Evolutionary conservation across 371 early-diverging fungal species (phyloP), one percentile per base, ranked within the genome.

Genomic region (Mucor mucedo): DNA sequence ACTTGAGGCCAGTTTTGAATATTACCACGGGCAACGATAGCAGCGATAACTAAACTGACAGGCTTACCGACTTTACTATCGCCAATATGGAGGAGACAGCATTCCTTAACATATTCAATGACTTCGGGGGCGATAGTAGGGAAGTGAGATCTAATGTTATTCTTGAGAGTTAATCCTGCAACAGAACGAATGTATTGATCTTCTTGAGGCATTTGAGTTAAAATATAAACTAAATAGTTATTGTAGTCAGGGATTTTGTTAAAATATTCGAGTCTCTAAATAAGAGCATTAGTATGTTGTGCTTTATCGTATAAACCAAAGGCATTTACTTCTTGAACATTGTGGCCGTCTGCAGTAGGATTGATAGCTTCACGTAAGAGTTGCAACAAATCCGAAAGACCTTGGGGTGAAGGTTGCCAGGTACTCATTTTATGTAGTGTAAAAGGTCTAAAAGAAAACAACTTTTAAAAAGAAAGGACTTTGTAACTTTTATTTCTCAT

Each of bases 121-220:
- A 89, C 89, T 27, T 71, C 72, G n/a, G 89, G 82, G 54, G 84
- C 80, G 62, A 91, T 86, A 42, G 73, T 79, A 41, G 69, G 66
- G 63, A 85, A 88, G 62, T 87, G 80, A 48, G 82, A 69, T 50
- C 88, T 79, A 59, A 96, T 84, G 65, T 89, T 89, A 84, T 93
- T 95, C 82, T 96, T 97, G 54, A 96, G 84, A 41, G 90, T 81
- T 53, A 97, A 82, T 33, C 95, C 98, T 27, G 96, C 97, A 44
- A 93, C 89, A 16, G 91, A 85, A 53, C 96, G 91, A 38, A 89
- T 78, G 47, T 79, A 75, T 42, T 72, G 76, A 58, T 84, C 77
- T 62, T 86, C 84, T 70, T 85, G 84, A 52, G 83, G 85, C 85
- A 88, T 84, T 70, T 86, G 85, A 2, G 92, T 89, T 66, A 97